Base-by-base conservation (phyloP, 352 stramenopile genomes). In the Globisporangium okanoganense region DNA sequence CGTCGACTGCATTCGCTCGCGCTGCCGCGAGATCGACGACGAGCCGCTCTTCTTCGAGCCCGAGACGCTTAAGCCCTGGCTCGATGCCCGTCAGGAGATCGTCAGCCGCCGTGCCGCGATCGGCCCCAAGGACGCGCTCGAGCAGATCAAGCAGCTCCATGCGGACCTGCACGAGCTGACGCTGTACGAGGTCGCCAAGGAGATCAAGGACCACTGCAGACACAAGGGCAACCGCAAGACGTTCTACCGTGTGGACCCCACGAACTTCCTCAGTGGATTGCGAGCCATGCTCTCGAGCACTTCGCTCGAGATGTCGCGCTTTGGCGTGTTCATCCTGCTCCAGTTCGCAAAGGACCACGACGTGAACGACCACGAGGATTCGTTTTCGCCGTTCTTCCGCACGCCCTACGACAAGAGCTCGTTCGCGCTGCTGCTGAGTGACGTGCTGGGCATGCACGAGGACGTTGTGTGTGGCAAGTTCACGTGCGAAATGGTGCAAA, bases 141-240 rank as follows among this genome's bases (percentile, higher is more conserved):
- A 71, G 41, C 67, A 88, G 33, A 61, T 90, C 20, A 69, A 85
- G 54, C 79, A 90, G 52, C 66, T 92, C 48, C 87, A 88, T 60
- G 68, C 79, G 9, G 71, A 85, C 47, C 47, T 91, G 48, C 79
- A 89, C 61, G 44, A 33, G 1, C 75, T 90, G 22, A 73, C 77
- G 33, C 69, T 88, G 1, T 85, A 87, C 50, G 72, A 92, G 40
- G 70, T 92, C 29, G 74, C 76, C 35, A 85, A 84, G 62, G 65
- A 62, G 61, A 67, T 92, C 50, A 92, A 92, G 64, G 79, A 88
- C 67, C 73, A 85, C 63, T 92, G 79, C 61, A 71, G 82, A 22
- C 78, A 90, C 76, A 67, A 73, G 55, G 75, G 75, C 66, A 90
- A 88, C 70, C 79, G 80, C 44, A 67, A 69, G 29, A 63, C 85